Evolutionary conservation across 805 yeast species (phyloP).

Genomic region (Ogataea corticis): DNA sequence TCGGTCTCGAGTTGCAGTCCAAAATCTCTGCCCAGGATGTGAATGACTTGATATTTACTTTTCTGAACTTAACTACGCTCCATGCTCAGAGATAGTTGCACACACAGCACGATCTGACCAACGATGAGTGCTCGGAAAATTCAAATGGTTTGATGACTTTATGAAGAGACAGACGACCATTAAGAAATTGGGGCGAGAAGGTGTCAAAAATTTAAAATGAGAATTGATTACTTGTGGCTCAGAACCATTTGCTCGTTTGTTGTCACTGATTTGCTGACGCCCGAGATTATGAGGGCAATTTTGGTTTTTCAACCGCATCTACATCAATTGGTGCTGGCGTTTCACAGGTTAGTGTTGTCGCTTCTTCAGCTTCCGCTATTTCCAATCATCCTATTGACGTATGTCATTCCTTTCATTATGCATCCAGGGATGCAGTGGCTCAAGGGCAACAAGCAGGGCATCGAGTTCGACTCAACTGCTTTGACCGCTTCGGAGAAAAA

Average conservation of each 20-base stretch:
- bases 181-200: conserved; percentile 5
- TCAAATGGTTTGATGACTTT: conserved; percentile 13
- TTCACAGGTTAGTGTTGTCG: conserved; percentile 27
- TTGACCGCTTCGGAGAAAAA: conserved; percentile 7
- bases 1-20: no score
- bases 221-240: conserved; percentile 14
- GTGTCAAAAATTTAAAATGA: conserved; percentile 19
- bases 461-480: conserved; percentile 12
- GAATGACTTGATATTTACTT: no score
- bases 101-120: conserved; percentile 16
- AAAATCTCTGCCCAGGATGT: no score
- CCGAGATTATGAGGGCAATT: conserved; percentile 27
- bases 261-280: conserved; percentile 23
- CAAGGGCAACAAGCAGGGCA: conserved; percentile 12
- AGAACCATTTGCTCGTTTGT: conserved; percentile 24
- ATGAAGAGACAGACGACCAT: conserved; percentile 13
- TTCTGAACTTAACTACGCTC: no score
- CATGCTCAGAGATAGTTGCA: conserved; percentile 27
- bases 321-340: conserved; percentile 27
- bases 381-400: conserved; percentile 31
- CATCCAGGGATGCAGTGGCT: conserved; percentile 20
- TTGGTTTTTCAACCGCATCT: conserved; percentile 19
- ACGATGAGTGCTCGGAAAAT: background rate
- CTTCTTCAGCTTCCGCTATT: conserved; percentile 29
- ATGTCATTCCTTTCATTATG: conserved; percentile 27